Evolutionary conservation across 179 eudicot genomes (phyloP).

Genomic region (Amaranthus tricolor): DNA sequence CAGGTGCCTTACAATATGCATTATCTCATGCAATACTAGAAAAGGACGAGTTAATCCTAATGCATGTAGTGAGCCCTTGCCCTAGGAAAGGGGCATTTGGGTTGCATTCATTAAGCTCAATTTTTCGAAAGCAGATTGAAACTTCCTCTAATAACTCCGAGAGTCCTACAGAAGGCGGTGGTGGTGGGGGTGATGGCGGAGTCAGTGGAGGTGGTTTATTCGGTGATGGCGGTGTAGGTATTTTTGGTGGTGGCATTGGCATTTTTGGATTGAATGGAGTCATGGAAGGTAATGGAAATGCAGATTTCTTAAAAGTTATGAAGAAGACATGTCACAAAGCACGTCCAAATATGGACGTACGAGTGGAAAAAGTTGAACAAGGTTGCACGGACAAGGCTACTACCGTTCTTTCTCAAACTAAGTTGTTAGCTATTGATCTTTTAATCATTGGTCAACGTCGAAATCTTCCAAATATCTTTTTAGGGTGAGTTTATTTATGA

Average conservation of each 20-base stretch:
- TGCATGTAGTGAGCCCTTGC: conserved; percentile 35
- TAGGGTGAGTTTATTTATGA: conserved; percentile 43
- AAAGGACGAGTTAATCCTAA: conserved; percentile 45
- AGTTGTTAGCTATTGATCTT: conserved; percentile 36
- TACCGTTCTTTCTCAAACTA: conserved; percentile 36
- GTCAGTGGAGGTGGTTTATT: background rate
- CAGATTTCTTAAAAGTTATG: conserved; percentile 54
- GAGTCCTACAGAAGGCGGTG: background rate
- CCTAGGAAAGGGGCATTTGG: conserved; percentile 32
- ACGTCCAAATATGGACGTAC: conserved; percentile 40
- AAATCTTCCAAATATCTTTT: conserved; percentile 36
- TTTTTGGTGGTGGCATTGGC: background rate
- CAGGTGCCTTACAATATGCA: conserved; percentile 53
- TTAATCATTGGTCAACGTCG: conserved; percentile 60
- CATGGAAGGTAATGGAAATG: background rate
- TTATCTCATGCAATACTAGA: conserved; percentile 52
- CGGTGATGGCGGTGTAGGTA: background rate
- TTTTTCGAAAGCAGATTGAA: conserved; percentile 26
- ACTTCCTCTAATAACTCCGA: background rate
- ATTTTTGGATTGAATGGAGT: background rate
- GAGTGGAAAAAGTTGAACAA: conserved; percentile 43
- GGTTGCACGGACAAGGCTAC: conserved; percentile 54
- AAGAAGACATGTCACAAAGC: conserved; percentile 38
- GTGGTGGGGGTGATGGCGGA: background rate
- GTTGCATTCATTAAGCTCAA: conserved; percentile 18